Evolutionary conservation across 192 early-diverging fungal species (phyloP), one percentile per base, ranked within the genome.

Genomic region (Coemansia sp.): DNA sequence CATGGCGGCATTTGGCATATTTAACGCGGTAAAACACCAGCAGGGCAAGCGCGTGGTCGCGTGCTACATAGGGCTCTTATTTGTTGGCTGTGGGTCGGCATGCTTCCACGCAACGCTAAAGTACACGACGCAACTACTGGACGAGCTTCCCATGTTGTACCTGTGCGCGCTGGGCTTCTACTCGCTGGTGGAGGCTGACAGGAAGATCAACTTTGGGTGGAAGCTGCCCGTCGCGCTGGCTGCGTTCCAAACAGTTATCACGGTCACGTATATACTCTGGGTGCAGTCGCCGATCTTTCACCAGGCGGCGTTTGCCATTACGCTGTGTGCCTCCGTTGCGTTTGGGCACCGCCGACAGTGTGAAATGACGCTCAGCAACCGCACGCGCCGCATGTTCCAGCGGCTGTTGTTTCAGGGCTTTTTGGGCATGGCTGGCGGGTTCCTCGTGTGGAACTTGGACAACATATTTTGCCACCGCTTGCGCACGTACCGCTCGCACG

Each of bases 371-470:
- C 64, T 53, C 42, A 70, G 59, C 46, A 40, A 32, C 39, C 60
- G 32, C 22, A 81, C 71, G 14, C 58, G 47, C 60, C 63, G 74
- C 41, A 43, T 53, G 37, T 29, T 82, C n/a, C 57, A 62, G 36
- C 62, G 67, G 39, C 59, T 82, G 45, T 76, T 76, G 17, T 70
- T 94, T 46, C 82, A 87, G 49, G 59, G 67, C 64, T 59, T 53
- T 43, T 51, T 74, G 14, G 80, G 80, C 11, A 54, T 66, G 12
- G 61, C 64, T 71, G 73, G 83, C 20, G 38, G 60, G 12, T 77
- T 86, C 3, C 92, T 93, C 65, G 49, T 93, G 45, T 95, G 94
- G 94, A 90, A 91, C 64, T 68, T 91, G 7, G 94, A 95, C 76
- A 94, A 94, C 70, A 70, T 80, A n/a, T 85, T 80, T 37, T 95